Percentiles rank a stretch among this genome's conserved stretches.
Evolutionary conservation across 2,329 filamentous ascomycete genomes (phyloP).

Genomic region (Allantophomopsis lycopodina): DNA sequence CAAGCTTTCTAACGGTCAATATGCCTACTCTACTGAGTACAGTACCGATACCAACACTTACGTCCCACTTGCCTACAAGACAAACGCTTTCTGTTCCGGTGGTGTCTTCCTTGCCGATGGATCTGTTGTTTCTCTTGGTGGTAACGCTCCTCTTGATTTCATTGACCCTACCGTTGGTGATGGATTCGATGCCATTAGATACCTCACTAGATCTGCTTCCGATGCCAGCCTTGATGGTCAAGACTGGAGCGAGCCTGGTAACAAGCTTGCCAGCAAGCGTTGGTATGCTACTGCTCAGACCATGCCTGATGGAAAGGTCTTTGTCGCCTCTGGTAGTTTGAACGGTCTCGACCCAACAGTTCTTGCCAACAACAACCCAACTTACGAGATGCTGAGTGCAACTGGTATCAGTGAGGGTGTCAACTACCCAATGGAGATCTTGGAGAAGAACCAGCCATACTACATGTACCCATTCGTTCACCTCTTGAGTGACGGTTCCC

Average conservation of each 20-base stretch:
- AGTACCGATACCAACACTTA: conserved; percentile 33
- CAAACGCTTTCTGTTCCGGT: conserved; percentile 48
- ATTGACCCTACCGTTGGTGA: conserved; percentile 43
- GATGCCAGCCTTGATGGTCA: conserved; percentile 31
- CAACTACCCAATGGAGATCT: conserved; percentile 35
- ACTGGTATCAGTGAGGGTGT: conserved; percentile 30
- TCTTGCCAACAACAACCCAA: conserved; percentile 45
- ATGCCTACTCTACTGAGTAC: conserved; percentile 46
- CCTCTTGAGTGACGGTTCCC: conserved; percentile 37
- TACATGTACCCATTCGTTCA: conserved; percentile 53
- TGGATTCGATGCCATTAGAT: conserved; percentile 43
- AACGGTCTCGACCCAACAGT: conserved; percentile 42
- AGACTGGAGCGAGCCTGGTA: conserved; percentile 39
- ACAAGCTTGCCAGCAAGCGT: conserved; percentile 35
- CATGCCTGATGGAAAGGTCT: conserved; percentile 39
- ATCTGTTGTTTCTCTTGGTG: conserved; percentile 37
- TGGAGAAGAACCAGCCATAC: conserved; percentile 44
- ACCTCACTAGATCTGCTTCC: conserved; percentile 31
- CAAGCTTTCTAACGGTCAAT: conserved; percentile 35
- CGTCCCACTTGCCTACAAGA: conserved; percentile 32
- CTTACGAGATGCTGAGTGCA: conserved; percentile 42
- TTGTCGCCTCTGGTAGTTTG: conserved; percentile 44
- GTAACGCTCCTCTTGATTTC: conserved; percentile 38
- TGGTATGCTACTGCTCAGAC: conserved; percentile 50
- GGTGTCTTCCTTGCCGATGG: conserved; percentile 45